Base-by-base conservation (phyloP, 1,139 yeast genomes). In the Geotrichum australiense region DNA sequence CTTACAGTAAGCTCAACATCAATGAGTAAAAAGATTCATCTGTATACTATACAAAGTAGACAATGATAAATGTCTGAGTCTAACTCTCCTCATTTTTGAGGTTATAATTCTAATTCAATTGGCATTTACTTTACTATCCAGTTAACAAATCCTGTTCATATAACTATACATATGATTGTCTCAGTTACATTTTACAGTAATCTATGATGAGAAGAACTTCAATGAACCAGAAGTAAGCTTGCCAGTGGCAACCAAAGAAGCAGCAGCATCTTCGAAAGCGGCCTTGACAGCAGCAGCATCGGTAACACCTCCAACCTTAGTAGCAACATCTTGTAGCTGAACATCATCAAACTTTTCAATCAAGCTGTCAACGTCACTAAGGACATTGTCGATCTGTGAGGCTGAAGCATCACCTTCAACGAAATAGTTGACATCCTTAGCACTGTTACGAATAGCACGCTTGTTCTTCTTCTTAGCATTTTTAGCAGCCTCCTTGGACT, bases 401-500 rank as follows among this genome's bases (percentile, higher is more conserved):
- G 71, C 70, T 43, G 76, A 70, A 42, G 89, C 72, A 48, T 76
- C 75, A 50, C 67, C 74, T 45, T 78, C 80, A 35, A 53, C 52
- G 56, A 87, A 86, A 76, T 85, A 87, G 50, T 74, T 85, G 56
- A 72, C 77, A 31, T 85, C 96, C 73, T 89, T 87, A 54, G 78
- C 85, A 45, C 89, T 71, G 56, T 69, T 68, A 76, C 97, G 86
- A 53, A 91, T 68, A 44, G 84, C 69, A 75, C 96, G 85, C 87
- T 85, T 91, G 73, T 83, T 86, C 85, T 89, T 91, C 94, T 84
- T 91, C 76, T 84, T 86, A 37, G 97, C 96, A 54, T 78, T 79
- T 74, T 87, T 89, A 46, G 96, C 96, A 58, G 96, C 95, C 72
- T 91, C 97, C 73, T 89, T 93, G 51, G 89, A 80, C 73, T 91